Base-by-base conservation (phyloP, 306 rosid species). In the Leucaena leucocephala region DNA sequence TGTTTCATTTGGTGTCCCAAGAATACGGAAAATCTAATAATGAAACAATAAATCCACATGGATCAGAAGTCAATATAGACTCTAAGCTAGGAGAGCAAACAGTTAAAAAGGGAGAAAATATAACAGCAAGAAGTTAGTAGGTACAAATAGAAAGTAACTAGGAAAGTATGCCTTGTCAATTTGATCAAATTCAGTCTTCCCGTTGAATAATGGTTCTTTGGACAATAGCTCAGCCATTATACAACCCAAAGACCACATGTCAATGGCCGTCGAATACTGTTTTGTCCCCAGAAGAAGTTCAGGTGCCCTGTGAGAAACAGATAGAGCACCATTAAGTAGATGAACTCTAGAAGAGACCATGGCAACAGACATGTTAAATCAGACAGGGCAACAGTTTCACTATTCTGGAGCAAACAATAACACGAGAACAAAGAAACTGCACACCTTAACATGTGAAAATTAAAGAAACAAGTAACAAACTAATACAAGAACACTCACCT, bases 191-290 rank as follows among this genome's bases (percentile, higher is more conserved):
- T 96, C 99, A 2, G 97, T 89, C 89, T 84, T 96, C 82, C 99
- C 99, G 61, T 96, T 96, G 57, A 96, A 96, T 4, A 96, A 82
- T 5, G 99, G 97, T 73, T 93, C 97, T 88, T 91, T 96, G 50
- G 99, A 91, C 81, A 96, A 85, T 77, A 96, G 82, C 80, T 96
- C 99, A 50, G 97, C 99, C 99, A 96, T 96, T 81, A 96, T 96
- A 84, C 99, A 96, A 69, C 99, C 99, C 79, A 96, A 80, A 22
- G 99, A 96, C 99, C 99, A 96, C 98, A 93, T 91, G 83, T 96
- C 99, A 27, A 96, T 90, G 8, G 99, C 93, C 36, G 99, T 96
- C 34, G 99, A 93, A 83, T 96, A 96, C 87, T 88, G 91, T 75
- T 81, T 93, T 57, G 88, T 81, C 82, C 99, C 99, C 82, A 96